phyloP scores from a whole-genome alignment of 148 eudicot species.

The Rhododendron griersonianum region DNA sequence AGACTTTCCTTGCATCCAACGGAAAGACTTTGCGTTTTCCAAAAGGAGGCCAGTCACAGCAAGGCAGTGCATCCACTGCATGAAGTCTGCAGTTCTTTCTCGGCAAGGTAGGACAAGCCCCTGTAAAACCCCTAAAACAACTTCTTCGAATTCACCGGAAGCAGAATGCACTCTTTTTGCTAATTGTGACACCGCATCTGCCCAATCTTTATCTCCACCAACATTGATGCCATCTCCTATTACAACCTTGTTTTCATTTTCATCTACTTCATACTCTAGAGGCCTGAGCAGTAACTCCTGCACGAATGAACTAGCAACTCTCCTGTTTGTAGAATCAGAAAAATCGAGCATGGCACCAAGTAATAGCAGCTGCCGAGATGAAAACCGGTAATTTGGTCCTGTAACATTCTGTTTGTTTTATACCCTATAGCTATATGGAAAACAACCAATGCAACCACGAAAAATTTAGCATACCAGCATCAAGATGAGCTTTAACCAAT shows the following conservation, averaged over 20 bases:
- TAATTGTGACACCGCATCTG: conserved; percentile 66
- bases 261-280: conserved; percentile 66
- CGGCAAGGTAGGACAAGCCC: conserved; percentile 90
- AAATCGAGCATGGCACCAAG: conserved; percentile 89
- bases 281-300: conserved; percentile 55
- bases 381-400: conserved; percentile 75
- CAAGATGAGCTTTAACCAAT: conserved; percentile 72
- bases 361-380: conserved; percentile 77
- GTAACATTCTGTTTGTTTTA: conserved; percentile 20
- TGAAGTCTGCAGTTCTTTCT: conserved; percentile 85
- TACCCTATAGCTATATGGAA: not conserved
- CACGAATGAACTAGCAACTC: conserved; percentile 64
- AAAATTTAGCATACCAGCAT: conserved; percentile 57
- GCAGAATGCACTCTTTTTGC: conserved; percentile 75
- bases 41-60: conserved; percentile 75
- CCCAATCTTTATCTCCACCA: conserved; percentile 92
- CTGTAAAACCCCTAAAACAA: conserved; percentile 55
- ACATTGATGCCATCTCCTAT: conserved; percentile 91
- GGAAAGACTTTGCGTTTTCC: conserved; percentile 62
- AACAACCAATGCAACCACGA: not conserved
- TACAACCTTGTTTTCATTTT: conserved; percentile 50
- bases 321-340: conserved; percentile 79
- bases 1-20: conserved; percentile 62
- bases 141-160: conserved; percentile 92
- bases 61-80: conserved; percentile 94